Evolutionary conservation across 805 yeast genomes (phyloP).

Genomic region (Lipomyces kockii): DNA sequence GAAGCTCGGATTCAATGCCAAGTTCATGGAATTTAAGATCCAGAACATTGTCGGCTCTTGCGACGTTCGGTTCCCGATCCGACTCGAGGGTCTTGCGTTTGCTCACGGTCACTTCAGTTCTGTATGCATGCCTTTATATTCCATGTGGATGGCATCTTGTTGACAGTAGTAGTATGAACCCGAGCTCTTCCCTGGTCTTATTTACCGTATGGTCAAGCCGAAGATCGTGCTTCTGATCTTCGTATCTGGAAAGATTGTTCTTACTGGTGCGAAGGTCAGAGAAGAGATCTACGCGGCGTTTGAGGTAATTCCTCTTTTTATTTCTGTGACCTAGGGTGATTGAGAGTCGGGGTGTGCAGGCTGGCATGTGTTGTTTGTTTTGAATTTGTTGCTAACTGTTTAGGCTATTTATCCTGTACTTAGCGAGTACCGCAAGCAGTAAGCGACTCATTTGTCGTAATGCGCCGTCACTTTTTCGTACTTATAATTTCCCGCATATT

Average conservation of each 20-base stretch:
- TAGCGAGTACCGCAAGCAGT: slow-evolving; percentile 92
- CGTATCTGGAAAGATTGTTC: slow-evolving; percentile 95
- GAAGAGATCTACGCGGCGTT: slow-evolving; percentile 98
- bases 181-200: slow-evolving; percentile 95
- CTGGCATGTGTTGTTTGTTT: background rate
- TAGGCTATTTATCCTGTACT: slow-evolving; percentile 92
- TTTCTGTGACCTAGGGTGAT: background rate
- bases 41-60: slow-evolving; percentile 98
- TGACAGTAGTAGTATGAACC: slow-evolving; percentile 69
- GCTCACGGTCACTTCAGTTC: slow-evolving; percentile 89
- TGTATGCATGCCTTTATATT: background rate
- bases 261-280: slow-evolving; percentile 98
- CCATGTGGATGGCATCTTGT: background rate
- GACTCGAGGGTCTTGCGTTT: slow-evolving; percentile 96
- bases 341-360: background rate
- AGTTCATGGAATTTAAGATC: slow-evolving; percentile 95
- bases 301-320: slow-evolving; percentile 51
- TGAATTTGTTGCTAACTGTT: slow-evolving; percentile 6
- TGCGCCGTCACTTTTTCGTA: background rate
- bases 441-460: slow-evolving; percentile 9
- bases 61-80: slow-evolving; percentile 96
- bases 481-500: background rate
- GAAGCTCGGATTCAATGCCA: slow-evolving; percentile 96
- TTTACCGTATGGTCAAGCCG: slow-evolving; percentile 99
- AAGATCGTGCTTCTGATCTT: slow-evolving; percentile 94